Evolutionary conservation across 2,329 filamentous ascomycete species (phyloP).

Genomic region (Fusarium tricinctum): DNA sequence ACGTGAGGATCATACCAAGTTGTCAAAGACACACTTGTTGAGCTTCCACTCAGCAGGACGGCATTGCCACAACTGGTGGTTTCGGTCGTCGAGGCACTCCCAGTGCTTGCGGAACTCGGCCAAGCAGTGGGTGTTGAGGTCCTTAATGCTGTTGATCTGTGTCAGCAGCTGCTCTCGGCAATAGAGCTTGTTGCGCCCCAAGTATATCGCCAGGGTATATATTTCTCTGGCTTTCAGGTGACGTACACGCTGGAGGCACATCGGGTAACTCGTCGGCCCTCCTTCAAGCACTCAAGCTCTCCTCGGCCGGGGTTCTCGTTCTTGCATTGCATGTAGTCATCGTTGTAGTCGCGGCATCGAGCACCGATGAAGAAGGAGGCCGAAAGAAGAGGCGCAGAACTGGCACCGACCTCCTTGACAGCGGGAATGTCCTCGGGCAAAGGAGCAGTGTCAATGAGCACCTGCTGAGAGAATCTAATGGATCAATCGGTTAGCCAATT

Average conservation of each 20-base stretch:
- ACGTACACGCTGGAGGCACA: constrained; percentile 97
- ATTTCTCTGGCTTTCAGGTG: not conserved
- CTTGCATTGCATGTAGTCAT: constrained; percentile 99
- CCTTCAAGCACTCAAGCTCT: constrained; percentile 95
- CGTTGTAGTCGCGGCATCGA: constrained; percentile 94
- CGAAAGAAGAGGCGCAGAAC: constrained; percentile 90
- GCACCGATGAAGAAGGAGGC: constrained; percentile 98
- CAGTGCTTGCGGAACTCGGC: constrained; percentile 93
- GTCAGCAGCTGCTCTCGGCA: constrained; percentile 31
- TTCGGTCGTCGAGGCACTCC: constrained; percentile 96
- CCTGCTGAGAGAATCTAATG: constrained; percentile 89
- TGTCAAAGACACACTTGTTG: constrained; percentile 96
- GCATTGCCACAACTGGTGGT: constrained; percentile 98
- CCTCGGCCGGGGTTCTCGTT: constrained; percentile 89
- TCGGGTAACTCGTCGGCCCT: constrained; percentile 95
- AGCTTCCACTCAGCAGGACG: constrained; percentile 87
- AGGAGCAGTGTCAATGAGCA: constrained; percentile 95
- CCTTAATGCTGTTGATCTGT: constrained; percentile 76
- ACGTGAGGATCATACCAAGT: constrained; percentile 75
- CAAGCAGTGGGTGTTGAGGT: constrained; percentile 96
- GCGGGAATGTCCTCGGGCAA: constrained; percentile 92
- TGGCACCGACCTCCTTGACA: constrained; percentile 93
- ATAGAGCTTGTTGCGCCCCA: constrained; percentile 1
- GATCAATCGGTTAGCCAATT: constrained; percentile 51
- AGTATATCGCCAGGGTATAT: not conserved